phyloP scores from a whole-genome alignment of 164 flowering plant species.

The Berberis vulgaris region DNA sequence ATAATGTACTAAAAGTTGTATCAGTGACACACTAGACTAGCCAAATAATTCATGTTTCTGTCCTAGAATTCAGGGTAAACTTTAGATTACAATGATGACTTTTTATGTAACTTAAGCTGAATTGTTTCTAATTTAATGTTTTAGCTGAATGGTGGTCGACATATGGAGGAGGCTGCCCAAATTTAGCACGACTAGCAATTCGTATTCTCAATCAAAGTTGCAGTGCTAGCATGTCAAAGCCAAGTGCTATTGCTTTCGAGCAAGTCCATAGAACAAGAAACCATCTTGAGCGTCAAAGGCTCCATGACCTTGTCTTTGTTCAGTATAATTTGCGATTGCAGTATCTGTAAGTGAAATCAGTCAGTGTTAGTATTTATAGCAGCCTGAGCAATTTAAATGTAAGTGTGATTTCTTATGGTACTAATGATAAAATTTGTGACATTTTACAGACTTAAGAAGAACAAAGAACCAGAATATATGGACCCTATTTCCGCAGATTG shows the following conservation, averaged over 20 bases:
- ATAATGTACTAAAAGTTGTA: too few species aligned
- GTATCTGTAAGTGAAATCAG: slow-evolving; percentile 38
- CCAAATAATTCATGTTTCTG: background rate
- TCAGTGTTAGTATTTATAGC: too few species aligned
- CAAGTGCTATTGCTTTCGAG: slow-evolving; percentile 31
- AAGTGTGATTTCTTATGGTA: too few species aligned
- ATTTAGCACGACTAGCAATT: slow-evolving; percentile 65
- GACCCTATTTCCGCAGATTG: slow-evolving; percentile 54
- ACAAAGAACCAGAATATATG: slow-evolving; percentile 21
- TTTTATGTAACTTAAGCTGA: slow-evolving; percentile 7
- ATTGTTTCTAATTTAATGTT: slow-evolving; percentile 4
- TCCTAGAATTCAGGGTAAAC: too few species aligned
- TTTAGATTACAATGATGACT: background rate
- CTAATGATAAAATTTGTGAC: background rate
- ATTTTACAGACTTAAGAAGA: slow-evolving; percentile 21
- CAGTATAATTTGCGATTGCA: slow-evolving; percentile 52
- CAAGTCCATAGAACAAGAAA: slow-evolving; percentile 44
- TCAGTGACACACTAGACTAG: too few species aligned
- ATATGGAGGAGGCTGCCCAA: slow-evolving; percentile 87
- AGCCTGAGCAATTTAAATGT: too few species aligned
- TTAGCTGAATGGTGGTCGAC: slow-evolving; percentile 95
- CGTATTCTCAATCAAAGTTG: slow-evolving; percentile 77
- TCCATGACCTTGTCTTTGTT: slow-evolving; percentile 60
- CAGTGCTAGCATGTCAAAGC: slow-evolving; percentile 33
- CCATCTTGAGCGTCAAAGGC: slow-evolving; percentile 59